Base-by-base conservation (phyloP, 116 monocot species). In the Zostera marina region DNA sequence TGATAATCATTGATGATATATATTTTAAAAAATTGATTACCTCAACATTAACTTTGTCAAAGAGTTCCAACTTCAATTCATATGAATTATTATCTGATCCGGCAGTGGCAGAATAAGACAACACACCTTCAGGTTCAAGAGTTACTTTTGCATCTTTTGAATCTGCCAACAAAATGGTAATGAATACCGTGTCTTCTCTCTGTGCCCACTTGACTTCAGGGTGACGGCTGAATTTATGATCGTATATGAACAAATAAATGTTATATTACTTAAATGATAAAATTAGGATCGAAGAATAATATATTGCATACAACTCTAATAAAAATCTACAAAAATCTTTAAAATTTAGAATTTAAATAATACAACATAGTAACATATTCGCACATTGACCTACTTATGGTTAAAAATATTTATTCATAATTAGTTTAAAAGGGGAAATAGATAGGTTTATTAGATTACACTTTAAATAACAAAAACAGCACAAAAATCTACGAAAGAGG, bases 121-220 rank as follows among this genome's bases (percentile, higher is more conserved):
- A 79, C 59, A 69, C 53, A 44, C 93, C 93, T 23, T 83, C 88
- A 55, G 93, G 81, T 68, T 87, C 70, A 68, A 87, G 72, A 54
- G 79, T 75, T 66, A 84, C 66, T 17, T 81, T 81, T 2, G 61
- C 88, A 81, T 87, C 61, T 64, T 79, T 88, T 13, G 88, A 74
- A 84, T 93, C 88, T 17, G 93, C 68, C 63, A 93, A 63, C 26
- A 59, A 75, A 17, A 93, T 70, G 16, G 93, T 88, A 47, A 93
- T 59, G 66, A 73, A 88, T 44, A 93, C 84, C 47, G 84, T 88
- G 75, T 93, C 88, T 11, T 60, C 25, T 63, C 93, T 76, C 67
- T 93, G 68, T 5, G 93, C 93, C 93, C 93, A 93, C 71, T 84
- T 81, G 58, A 88, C 81, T 65, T 84, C 84, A 43, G 92, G 87